These are phyloP conservation scores for Neurospora intermedia DNA, from an alignment of 495 filamentous ascomycete species.

Conservation along the genomic window DNA sequence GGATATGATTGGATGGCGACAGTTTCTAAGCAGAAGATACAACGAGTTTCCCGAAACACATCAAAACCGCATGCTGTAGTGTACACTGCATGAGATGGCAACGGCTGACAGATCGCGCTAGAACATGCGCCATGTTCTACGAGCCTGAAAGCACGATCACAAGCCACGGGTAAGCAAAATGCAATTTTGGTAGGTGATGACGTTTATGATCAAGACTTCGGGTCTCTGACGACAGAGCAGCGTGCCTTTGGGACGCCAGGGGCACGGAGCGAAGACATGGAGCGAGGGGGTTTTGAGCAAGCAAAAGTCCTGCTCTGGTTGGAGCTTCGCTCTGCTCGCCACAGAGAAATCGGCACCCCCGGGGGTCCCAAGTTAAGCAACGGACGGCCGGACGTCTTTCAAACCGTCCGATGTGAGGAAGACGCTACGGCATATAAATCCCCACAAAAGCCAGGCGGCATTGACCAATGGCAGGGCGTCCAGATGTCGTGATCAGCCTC, in stretches of 20 bases:
- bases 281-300: not conserved
- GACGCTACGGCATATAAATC: conserved; percentile 3
- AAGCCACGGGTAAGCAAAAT: not conserved
- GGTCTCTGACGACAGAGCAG: not conserved
- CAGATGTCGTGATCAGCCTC: conserved; percentile 27
- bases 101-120: not conserved
- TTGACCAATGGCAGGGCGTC: conserved; percentile 19
- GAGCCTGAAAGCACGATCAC: not conserved
- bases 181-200: not conserved
- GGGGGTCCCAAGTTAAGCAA: not conserved
- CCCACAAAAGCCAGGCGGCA: conserved; percentile 14
- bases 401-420: not conserved
- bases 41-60: not conserved
- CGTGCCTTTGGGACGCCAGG: not conserved
- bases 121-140: not conserved
- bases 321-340: not conserved
- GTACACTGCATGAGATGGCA: not conserved
- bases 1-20: not conserved
- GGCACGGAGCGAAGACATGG: not conserved
- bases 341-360: not conserved
- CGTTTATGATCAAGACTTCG: not conserved
- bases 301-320: not conserved
- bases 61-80: not conserved
- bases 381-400: not conserved
- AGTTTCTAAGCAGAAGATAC: not conserved